Base-by-base conservation (phyloP, 2,329 filamentous ascomycete genomes). In the Penicillium sp. region DNA sequence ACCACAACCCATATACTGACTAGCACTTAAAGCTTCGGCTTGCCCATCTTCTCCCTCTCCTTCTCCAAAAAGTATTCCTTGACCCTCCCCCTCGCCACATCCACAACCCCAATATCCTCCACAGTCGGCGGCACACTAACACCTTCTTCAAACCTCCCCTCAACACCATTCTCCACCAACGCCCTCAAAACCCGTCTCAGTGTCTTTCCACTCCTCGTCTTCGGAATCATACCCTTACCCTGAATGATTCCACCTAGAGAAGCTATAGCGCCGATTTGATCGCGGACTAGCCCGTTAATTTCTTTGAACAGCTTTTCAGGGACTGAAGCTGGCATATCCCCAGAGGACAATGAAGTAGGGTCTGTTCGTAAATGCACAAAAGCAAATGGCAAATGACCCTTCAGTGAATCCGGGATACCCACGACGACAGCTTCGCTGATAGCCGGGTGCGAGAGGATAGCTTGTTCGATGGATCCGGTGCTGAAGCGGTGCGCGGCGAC, bases 401-500 rank as follows among this genome's bases (percentile, higher is more conserved):
- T 98, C 46, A 97, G 81, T 0, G 86, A 77, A 71, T 97, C 93
- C 0, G 93, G 93, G 59, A 97, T 89, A 45, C 90, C 89, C 30
- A 98, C 88, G 1, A 97, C 91, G 68, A 91, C 93, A 57, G 89
- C 90, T 81, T 97, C 93, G 33, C 89, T 90, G 55, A 97, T 87
- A 3, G 82, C 80, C 0, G 90, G 87, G 72, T 97, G 92, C 0
- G 88, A 88, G 13, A 92, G 89, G 62, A 97, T 90, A 56, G 91
- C 93, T 81, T 97, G 92, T 78, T 97, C 93, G 74, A 97, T 95
- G 37, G 89, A 85, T 53, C 92, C 92, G 11, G 93, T 97, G 65
- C 90, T 94, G 63, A 97, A 88, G 14, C 93, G 86, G 79, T 97
- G 93, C 5, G 93, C 93, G 43, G 93, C 93, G n/a, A 97, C 93